Conservation (phyloP, 805 yeast species). For the Metschnikowia reukaufii region DNA sequence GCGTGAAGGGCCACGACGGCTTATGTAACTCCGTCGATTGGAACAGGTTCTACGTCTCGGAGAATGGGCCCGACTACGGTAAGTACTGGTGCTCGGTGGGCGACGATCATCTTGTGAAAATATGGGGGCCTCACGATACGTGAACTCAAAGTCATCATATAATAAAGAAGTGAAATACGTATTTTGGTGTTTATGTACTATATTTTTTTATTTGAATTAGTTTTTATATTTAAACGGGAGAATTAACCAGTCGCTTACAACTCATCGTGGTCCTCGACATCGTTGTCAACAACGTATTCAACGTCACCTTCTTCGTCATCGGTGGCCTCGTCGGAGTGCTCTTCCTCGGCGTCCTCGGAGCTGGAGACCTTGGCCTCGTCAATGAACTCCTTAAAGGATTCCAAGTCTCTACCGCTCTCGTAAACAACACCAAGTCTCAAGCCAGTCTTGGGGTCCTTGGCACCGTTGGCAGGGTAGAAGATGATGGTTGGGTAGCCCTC, state of each 20-base stretch:
- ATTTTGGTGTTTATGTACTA: neutral
- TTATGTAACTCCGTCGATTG: slow-evolving; percentile 79
- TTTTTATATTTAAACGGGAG: too few species aligned
- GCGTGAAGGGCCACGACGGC: slow-evolving; percentile 61
- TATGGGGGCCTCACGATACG: slow-evolving; percentile 51
- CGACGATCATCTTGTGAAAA: slow-evolving; percentile 70
- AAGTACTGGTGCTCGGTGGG: slow-evolving; percentile 78
- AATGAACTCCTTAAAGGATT: slow-evolving; percentile 67
- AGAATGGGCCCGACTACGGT: slow-evolving; percentile 35
- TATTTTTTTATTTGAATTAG: neutral
- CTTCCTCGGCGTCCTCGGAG: slow-evolving; percentile 33
- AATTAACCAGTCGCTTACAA: too few species aligned
- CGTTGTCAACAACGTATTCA: slow-evolving; percentile 19
- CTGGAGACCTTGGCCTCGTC: slow-evolving; percentile 68
- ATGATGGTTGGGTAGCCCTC: slow-evolving; percentile 91
- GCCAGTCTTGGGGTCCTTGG: slow-evolving; percentile 42
- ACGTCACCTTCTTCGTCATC: slow-evolving; percentile 23
- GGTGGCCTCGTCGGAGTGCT: slow-evolving; percentile 12
- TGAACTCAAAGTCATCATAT: too few species aligned
- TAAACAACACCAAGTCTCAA: slow-evolving; percentile 56
- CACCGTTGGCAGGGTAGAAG: slow-evolving; percentile 77
- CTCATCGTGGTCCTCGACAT: slow-evolving; percentile 35
- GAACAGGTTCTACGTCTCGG: slow-evolving; percentile 39
- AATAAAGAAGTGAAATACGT: neutral
- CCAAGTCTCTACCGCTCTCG: slow-evolving; percentile 72